A percentile compares a stretch with the other conserved stretches of the same genome.
Conservation (phyloP, 306 rosid species). For the Vicia sativa region DNA sequence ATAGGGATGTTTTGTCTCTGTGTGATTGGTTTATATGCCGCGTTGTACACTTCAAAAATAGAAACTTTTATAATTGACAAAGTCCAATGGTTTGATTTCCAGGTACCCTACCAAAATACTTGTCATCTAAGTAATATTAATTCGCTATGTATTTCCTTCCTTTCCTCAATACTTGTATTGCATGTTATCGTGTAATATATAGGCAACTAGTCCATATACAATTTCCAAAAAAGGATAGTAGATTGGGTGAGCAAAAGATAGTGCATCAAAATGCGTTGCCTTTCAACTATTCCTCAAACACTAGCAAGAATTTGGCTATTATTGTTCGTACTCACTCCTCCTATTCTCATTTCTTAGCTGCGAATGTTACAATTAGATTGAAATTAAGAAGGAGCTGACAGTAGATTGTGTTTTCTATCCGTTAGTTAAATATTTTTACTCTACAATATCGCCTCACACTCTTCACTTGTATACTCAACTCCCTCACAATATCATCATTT, state of each 20-base stretch:
- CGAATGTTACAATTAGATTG: too few relatives aligned
- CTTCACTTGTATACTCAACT: too few relatives aligned
- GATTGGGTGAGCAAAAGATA: constrained; percentile 12
- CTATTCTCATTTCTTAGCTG: constrained; percentile 7
- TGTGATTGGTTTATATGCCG: too few relatives aligned
- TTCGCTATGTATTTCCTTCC: constrained; percentile 15
- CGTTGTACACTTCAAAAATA: too few relatives aligned
- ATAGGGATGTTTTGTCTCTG: too few relatives aligned
- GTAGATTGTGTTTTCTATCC: too few relatives aligned
- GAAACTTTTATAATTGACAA: too few relatives aligned
- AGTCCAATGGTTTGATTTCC: constrained; percentile 25
- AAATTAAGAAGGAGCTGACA: too few relatives aligned
- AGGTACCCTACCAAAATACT: constrained; percentile 21
- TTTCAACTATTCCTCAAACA: constrained; percentile 23
- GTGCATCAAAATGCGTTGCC: constrained; percentile 39
- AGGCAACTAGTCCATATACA: neutral
- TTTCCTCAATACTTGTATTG: too few relatives aligned
- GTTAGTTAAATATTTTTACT: too few relatives aligned
- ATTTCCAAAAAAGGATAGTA: neutral
- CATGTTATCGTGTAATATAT: neutral
- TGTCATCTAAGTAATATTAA: constrained; percentile 4
- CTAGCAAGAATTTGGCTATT: constrained; percentile 25
- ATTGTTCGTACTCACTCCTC: constrained; percentile 27
- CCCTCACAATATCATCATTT: too few relatives aligned
- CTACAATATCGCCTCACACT: too few relatives aligned